phyloP scores from a whole-genome alignment of 2,329 filamentous ascomycete species.

The Diaporthe velutina region DNA sequence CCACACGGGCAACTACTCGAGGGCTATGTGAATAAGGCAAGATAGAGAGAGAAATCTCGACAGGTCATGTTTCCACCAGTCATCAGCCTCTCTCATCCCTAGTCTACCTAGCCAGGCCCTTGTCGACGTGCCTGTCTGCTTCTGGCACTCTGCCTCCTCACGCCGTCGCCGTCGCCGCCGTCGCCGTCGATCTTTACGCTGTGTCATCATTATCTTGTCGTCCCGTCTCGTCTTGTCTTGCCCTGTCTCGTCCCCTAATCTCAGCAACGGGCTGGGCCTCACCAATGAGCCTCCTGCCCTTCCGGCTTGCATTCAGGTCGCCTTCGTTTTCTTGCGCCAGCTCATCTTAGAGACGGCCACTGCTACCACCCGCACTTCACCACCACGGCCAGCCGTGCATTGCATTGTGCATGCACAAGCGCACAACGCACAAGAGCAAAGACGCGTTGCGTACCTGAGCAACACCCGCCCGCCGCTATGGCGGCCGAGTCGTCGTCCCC shows the following conservation, averaged over 20 bases:
- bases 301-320: conserved; percentile 49
- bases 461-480: conserved; percentile 4
- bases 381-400: not conserved
- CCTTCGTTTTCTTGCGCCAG: conserved; percentile 15
- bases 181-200: no score
- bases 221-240: not conserved
- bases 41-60: not conserved
- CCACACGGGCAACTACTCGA: conserved; percentile 2
- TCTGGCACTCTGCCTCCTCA: not conserved
- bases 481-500: conserved; percentile 11
- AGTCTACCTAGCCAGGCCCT: not conserved
- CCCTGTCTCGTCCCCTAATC: conserved; percentile 4
- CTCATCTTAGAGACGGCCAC: conserved; percentile 21
- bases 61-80: not conserved
- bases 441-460: not conserved
- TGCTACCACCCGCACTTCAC: not conserved
- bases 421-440: not conserved
- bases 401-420: conserved; percentile 12
- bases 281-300: conserved; percentile 19
- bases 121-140: not conserved
- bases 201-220: not conserved
- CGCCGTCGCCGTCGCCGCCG: not conserved
- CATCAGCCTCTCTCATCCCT: not conserved
- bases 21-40: not conserved
- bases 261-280: not conserved